phyloP scores from a whole-genome alignment of 2,329 filamentous ascomycete species.

The Exophiala phaeomuriformis region DNA sequence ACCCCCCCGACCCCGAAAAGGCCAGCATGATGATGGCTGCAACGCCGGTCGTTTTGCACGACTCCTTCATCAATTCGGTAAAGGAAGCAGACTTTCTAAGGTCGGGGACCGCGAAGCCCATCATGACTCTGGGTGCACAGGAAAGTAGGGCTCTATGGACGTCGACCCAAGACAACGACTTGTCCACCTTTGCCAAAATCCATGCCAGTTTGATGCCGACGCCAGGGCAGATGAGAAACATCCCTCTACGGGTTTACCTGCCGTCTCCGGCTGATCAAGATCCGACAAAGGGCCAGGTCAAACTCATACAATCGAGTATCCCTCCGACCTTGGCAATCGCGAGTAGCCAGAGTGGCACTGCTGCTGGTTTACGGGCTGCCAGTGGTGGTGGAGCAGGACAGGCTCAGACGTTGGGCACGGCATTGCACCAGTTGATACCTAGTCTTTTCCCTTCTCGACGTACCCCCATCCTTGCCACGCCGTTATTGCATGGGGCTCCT shows the following conservation, averaged over 20 bases:
- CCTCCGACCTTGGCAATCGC: constrained; percentile 39
- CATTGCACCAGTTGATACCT: constrained; percentile 67
- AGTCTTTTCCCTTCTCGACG: constrained; percentile 78
- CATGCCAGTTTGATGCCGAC: constrained; percentile 66
- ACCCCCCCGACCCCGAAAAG: constrained; percentile 18
- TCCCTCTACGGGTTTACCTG: constrained; percentile 85
- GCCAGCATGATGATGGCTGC: constrained; percentile 60
- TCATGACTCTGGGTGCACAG: constrained; percentile 80
- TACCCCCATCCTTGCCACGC: constrained; percentile 74
- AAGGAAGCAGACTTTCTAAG: constrained; percentile 82
- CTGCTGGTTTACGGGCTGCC: constrained; percentile 23
- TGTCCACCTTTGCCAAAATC: constrained; percentile 63
- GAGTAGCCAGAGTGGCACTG: constrained; percentile 18
- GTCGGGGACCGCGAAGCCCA: constrained; percentile 79
- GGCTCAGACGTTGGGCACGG: constrained; percentile 65
- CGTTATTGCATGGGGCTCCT: constrained; percentile 75
- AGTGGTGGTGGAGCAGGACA: constrained; percentile 34
- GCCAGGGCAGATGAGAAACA: constrained; percentile 65
- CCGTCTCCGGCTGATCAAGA: constrained; percentile 53
- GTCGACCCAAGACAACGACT: constrained; percentile 66
- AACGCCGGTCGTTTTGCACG: constrained; percentile 56
- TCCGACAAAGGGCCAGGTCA: constrained; percentile 48
- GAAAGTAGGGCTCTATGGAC: constrained; percentile 79
- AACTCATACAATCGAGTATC: constrained; percentile 69
- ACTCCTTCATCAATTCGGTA: constrained; percentile 62